Percentiles rank a stretch among this genome's conserved stretches.
Evolutionary conservation across 768 basidiomycete genomes (phyloP).

Genomic region (Cyclocybe cylindracea): DNA sequence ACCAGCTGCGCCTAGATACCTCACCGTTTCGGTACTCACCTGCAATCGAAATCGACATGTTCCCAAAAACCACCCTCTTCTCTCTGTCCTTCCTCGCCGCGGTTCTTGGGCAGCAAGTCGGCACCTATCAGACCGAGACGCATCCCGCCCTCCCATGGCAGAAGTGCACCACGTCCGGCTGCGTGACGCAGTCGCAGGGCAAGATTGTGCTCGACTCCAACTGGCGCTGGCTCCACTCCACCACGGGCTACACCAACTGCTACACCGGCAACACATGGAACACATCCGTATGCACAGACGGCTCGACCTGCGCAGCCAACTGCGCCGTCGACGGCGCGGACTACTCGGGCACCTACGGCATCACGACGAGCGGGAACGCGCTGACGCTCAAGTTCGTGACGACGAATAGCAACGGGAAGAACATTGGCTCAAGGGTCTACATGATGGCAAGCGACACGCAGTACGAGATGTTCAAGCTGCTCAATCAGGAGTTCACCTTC

Average conservation of each 20-base stretch:
- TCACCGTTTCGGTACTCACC: constrained; percentile 12
- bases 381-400: constrained; percentile 51
- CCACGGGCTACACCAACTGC: constrained; percentile 40
- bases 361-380: constrained; percentile 45
- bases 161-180: constrained; percentile 45
- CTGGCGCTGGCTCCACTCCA: constrained; percentile 56
- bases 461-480: constrained; percentile 47
- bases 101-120: constrained; percentile 54
- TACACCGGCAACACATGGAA: constrained; percentile 63
- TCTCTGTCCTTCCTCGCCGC: constrained; percentile 41
- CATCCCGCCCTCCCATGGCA: constrained; percentile 48
- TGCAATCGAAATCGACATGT: constrained; percentile 27
- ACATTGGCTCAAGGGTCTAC: constrained; percentile 49
- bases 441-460: constrained; percentile 45
- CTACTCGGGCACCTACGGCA: constrained; percentile 53
- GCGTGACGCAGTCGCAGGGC: constrained; percentile 34
- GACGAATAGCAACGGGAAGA: constrained; percentile 31
- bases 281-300: constrained; percentile 49
- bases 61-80: constrained; percentile 39
- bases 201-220: constrained; percentile 54
- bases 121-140: constrained; percentile 48
- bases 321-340: constrained; percentile 48
- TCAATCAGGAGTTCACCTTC: constrained; percentile 63
- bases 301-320: constrained; percentile 44
- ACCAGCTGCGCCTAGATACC: constrained; percentile 18